A percentile compares a stretch with the other conserved stretches of the same genome.
Conservation (phyloP, 2,329 filamentous ascomycete species). For the Dothistroma pini region DNA sequence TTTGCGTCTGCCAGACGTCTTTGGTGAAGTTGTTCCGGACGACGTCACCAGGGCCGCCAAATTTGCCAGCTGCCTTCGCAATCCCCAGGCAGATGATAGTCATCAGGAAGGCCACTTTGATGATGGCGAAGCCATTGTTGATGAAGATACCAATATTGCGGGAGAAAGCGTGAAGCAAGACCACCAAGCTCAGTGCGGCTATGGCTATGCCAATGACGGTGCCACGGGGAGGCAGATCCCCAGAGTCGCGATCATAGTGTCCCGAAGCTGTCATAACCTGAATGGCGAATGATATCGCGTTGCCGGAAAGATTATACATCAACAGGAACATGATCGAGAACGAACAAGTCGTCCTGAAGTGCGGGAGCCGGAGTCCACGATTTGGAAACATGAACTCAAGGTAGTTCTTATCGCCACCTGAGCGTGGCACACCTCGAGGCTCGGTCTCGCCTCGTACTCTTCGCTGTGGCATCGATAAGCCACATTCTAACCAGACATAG, state of each 20-base stretch:
- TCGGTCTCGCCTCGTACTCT: conserved; percentile 35
- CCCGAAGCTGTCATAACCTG: conserved; percentile 39
- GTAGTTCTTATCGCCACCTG: conserved; percentile 49
- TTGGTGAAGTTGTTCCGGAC: conserved; percentile 28
- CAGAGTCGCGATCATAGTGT: conserved; percentile 18
- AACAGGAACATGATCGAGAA: conserved; percentile 47
- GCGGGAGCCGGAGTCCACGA: conserved; percentile 37
- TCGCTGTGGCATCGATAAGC: conserved; percentile 46
- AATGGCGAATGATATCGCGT: conserved; percentile 47
- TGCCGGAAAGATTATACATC: conserved; percentile 49
- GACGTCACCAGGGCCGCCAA: conserved; percentile 18
- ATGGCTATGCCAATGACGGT: conserved; percentile 49
- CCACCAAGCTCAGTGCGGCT: conserved; percentile 42
- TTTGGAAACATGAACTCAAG: conserved; percentile 46
- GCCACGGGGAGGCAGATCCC: conserved; percentile 25
- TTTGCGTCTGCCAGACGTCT: conserved; percentile 26
- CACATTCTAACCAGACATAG: conserved; percentile 45
- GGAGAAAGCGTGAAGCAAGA: conserved; percentile 49
- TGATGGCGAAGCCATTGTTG: conserved; percentile 50
- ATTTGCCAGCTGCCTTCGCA: conserved; percentile 24
- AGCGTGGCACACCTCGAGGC: conserved; percentile 44
- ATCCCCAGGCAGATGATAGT: conserved; percentile 44
- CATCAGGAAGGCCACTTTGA: conserved; percentile 50
- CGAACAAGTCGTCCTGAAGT: conserved; percentile 39
- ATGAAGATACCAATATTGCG: conserved; percentile 50